A percentile compares a stretch with the other conserved stretches of the same genome.
phyloP scores from a whole-genome alignment of 176 grass and related monocot genomes.

The Oropetium thomaeum region DNA sequence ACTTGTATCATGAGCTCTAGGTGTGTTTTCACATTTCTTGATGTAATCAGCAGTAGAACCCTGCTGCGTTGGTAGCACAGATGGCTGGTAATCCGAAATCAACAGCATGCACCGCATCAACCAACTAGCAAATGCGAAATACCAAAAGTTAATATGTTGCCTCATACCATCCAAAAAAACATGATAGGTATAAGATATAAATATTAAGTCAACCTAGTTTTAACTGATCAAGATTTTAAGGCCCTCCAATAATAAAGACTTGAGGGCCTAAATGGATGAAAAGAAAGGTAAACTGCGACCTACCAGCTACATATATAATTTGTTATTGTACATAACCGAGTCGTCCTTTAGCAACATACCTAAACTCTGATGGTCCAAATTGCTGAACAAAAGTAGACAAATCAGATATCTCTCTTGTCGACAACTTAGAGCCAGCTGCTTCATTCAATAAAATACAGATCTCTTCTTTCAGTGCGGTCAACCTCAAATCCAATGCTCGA shows the following conservation, averaged over 20 bases:
- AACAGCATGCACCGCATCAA: conserved; percentile 66
- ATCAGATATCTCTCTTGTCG: conserved; percentile 60
- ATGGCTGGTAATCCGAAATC: conserved; percentile 41
- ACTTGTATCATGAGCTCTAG: conserved; percentile 13
- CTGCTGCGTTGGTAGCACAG: conserved; percentile 19
- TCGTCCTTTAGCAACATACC: conserved; percentile 34
- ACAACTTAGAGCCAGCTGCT: conserved; percentile 58
- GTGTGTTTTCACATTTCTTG: conserved; percentile 27
- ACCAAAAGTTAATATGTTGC: conserved; percentile 32
- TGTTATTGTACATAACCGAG: not conserved
- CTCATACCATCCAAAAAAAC: not conserved
- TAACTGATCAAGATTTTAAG: conserved; percentile 4
- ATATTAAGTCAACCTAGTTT: conserved; percentile 21
- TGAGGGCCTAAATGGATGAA: not conserved
- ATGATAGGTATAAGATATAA: not conserved
- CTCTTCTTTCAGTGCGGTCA: conserved; percentile 81
- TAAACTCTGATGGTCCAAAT: conserved; percentile 83
- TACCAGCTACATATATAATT: not conserved
- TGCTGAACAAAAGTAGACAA: conserved; percentile 67
- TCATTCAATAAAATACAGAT: conserved; percentile 49
- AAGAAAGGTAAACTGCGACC: not conserved
- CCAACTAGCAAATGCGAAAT: conserved; percentile 50
- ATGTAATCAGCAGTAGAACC: conserved; percentile 26
- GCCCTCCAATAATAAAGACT: not conserved
- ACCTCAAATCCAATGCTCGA: conserved; percentile 81